Base-by-base conservation (phyloP, 805 yeast species). In the Candida awuae region DNA sequence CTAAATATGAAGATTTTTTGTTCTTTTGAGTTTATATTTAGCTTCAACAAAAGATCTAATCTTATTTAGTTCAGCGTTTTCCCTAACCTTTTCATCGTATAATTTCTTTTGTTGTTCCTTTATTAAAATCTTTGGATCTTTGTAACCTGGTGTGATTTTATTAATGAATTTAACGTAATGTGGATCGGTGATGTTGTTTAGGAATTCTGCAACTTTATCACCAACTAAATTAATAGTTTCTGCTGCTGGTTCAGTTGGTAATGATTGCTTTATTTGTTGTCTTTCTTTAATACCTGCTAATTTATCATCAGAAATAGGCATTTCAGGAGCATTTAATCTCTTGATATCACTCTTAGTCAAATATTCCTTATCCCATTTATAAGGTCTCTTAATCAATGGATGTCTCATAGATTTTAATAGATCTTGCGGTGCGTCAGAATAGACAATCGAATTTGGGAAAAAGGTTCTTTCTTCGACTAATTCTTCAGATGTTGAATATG, bases 251-350 rank as follows among this genome's bases (percentile, higher is more conserved):
- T 56, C 55, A 25, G 50, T 60, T 49, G 71, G 59, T 32, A 59
- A 60, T 21, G 70, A 61, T 15, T 64, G 63, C 47, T 75, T 75
- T 47, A 68, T 54, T 38, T 58, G 54, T 32, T 57, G 54, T 57
- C 70, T 68, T 60, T 80, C 84, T 25, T 71, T 69, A 54, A 75
- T 64, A 62, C 70, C 73, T 9, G 77, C 76, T 63, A 71, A 71
- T 66, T 78, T 81, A 26, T 69, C 68, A 33, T 68, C 75, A 10
- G 84, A 68, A 45, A 75, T 60, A 34, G 95, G 95, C 92, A 85
- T 85, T 44, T 68, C 62, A 38, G 94, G 94, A 14, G 84, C 76
- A 14, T 67, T 67, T 52, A 81, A 65, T 48, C 67, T 73, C 50
- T 75, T 72, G 31, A 80, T 71, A 51, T 84, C 87, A 28, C 69